phyloP scores from a whole-genome alignment of 163 green algal species.

The Chlamydomonas reinhardtii region DNA sequence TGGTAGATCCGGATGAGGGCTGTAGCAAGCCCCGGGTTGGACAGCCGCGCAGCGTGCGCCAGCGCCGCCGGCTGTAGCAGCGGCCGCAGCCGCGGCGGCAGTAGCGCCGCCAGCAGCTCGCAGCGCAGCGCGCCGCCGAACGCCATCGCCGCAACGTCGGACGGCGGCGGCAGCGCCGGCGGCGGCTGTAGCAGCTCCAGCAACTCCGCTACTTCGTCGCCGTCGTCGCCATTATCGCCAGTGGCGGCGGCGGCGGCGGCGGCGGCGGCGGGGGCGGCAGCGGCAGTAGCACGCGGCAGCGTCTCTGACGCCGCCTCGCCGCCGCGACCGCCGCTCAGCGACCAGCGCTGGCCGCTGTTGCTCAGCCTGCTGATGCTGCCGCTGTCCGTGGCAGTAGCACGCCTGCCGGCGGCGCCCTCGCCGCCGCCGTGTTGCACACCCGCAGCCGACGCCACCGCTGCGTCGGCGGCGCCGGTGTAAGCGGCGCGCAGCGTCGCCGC shows the following conservation, averaged over 20 bases:
- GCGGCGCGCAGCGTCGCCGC: background rate
- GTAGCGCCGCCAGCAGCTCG: conserved; percentile 25
- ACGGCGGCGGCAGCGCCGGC: background rate
- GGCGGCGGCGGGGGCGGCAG: no score
- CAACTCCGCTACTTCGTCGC: background rate
- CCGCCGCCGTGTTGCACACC: background rate
- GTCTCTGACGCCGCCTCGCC: no score
- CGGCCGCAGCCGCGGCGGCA: conserved; percentile 31
- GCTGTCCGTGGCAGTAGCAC: no score
- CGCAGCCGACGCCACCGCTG: background rate
- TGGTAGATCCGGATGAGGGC: conserved; percentile 16
- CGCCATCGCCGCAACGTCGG: background rate
- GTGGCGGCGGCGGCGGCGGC: background rate
- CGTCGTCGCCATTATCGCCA: background rate
- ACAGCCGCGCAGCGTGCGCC: conserved; percentile 3
- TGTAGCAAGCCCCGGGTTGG: background rate
- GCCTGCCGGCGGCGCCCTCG: background rate
- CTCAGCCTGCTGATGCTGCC: background rate
- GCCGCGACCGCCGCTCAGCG: no score
- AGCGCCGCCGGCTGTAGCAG: conserved; percentile 17
- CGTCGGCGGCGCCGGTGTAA: background rate
- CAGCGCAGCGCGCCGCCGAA: background rate
- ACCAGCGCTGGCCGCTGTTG: no score
- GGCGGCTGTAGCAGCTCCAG: background rate
- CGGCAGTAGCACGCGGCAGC: no score